Base-by-base conservation (phyloP, 73 alveolate species). In the Uronychia binucleata region DNA sequence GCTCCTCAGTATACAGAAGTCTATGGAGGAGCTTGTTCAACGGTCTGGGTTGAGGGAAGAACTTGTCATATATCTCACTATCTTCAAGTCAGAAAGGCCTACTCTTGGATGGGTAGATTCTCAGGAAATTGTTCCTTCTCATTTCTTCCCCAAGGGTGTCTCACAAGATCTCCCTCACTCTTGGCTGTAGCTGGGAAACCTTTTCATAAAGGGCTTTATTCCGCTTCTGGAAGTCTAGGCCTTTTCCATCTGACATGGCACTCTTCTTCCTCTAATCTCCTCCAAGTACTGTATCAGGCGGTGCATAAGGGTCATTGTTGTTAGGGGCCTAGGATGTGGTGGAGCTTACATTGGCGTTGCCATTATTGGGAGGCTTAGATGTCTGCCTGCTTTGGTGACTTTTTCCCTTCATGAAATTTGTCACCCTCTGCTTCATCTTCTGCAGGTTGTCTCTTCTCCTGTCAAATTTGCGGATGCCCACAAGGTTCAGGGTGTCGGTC, bases 401-500 rank as follows among this genome's bases (percentile, higher is more conserved):
- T 81, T 90, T 83, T 1, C 88, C 93, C 26, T 85, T 82, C 82
- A 81, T 85, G 58, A 80, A 77, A 77, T 90, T 90, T 33, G 78
- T 90, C 0, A 86, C 86, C 46, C 95, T 79, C 32, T 87, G 82
- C 83, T 90, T 90, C 91, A 84, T 86, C 74, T 90, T 90, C 0
- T 78, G 46, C 28, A 85, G 32, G 57, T 86, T 83, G 79, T 93
- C 97, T 74, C 93, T 90, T 87, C 93, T 81, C 58, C 94, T 86
- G 78, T 93, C 97, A 76, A 86, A 81, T 60, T 75, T 81, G 59
- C 86, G 60, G 8, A 96, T 82, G 26, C 98, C 97, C 26, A 96
- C 91, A 8, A 96, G 83, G 86, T 94, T 96, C 82, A 96, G 92
- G 31, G 94, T 93, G 60, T 92, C 97, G 5, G 97, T 80, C 74